phyloP scores from a whole-genome alignment of 805 yeast species.

The Debaryomyces maramus region DNA sequence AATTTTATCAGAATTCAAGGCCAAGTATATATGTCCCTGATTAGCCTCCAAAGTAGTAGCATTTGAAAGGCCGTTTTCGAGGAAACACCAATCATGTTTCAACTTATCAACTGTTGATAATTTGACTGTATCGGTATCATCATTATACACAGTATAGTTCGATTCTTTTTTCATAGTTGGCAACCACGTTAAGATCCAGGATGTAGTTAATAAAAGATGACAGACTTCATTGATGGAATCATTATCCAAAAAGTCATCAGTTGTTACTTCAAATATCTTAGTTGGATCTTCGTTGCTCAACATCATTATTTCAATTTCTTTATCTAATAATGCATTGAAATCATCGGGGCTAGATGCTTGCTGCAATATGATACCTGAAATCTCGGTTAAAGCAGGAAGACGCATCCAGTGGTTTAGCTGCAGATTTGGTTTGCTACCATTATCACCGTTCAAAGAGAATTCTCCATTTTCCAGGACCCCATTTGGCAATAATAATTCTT shows the following conservation, averaged over 20 bases:
- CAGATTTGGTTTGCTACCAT: conserved; percentile 22
- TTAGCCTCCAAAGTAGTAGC: conserved; percentile 18
- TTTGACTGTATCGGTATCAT: conserved; percentile 13
- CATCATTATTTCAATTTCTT: conserved; percentile 31
- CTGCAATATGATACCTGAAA: conserved; percentile 16
- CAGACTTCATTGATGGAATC: conserved; percentile 52
- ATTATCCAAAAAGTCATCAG: conserved; percentile 55
- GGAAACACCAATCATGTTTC: conserved; percentile 41
- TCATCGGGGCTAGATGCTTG: conserved; percentile 14
- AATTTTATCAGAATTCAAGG: conserved; percentile 31
- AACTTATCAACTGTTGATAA: conserved; percentile 31
- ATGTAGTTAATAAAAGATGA: conserved; percentile 52
- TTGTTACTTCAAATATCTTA: conserved; percentile 33
- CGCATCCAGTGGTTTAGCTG: conserved; percentile 34
- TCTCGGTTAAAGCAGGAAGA: conserved; percentile 28
- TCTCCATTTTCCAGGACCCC: conserved; percentile 21
- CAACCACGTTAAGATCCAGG: conserved; percentile 62
- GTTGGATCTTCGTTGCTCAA: conserved; percentile 14
- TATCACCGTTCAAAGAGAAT: conserved; percentile 5
- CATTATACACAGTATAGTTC: conserved; percentile 24
- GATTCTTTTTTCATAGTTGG: conserved; percentile 51
- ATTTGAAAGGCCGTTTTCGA: conserved; percentile 36
- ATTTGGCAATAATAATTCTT: conserved; percentile 27
- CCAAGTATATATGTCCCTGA: conserved; percentile 30
- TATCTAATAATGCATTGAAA: conserved; percentile 14